Percentiles rank a stretch among this genome's conserved stretches.
These are phyloP conservation scores for Podospora anserina DNA, from an alignment of 495 filamentous ascomycete genomes.

Conservation along the genomic window DNA sequence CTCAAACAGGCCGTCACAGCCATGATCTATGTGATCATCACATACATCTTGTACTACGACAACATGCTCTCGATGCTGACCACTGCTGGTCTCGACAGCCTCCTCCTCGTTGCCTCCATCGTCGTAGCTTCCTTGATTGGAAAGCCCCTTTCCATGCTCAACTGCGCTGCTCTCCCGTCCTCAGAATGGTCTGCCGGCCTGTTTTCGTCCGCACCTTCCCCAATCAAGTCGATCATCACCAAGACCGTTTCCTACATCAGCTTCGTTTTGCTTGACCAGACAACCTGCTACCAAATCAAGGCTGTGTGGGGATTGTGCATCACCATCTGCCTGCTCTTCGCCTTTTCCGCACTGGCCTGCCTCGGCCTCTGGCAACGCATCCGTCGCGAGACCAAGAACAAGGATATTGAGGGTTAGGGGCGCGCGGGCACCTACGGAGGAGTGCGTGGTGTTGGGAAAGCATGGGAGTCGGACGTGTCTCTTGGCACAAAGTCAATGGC, in stretches of 20 bases:
- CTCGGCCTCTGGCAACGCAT: conserved; percentile 40
- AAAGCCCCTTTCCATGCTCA: conserved; percentile 74
- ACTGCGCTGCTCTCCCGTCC: conserved; percentile 57
- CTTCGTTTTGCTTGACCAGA: conserved; percentile 47
- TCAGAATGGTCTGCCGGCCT: conserved; percentile 8
- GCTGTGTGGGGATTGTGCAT: conserved; percentile 86
- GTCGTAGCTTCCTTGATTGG: conserved; percentile 74
- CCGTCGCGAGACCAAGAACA: conserved; percentile 31
- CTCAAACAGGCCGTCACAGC: conserved; percentile 64
- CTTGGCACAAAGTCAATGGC: conserved; percentile 25
- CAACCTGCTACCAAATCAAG: conserved; percentile 82
- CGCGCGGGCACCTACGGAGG: conserved; percentile 38
- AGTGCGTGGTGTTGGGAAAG: conserved; percentile 11
- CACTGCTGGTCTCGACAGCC: conserved; percentile 60
- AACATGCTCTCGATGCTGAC: conserved; percentile 71
- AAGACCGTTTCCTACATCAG: conserved; percentile 24
- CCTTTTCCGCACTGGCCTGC: conserved; percentile 58
- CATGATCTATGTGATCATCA: conserved; percentile 73
- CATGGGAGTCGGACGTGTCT: conserved; percentile 27
- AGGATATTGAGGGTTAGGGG: conserved; percentile 45
- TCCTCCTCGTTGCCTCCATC: conserved; percentile 71
- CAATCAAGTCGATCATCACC: conserved; percentile 14
- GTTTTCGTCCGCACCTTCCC: conserved; percentile 14
- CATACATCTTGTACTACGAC: conserved; percentile 76
- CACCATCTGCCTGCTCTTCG: conserved; percentile 74